These are phyloP conservation scores for Colletotrichum graminicola DNA, from an alignment of 2,329 filamentous ascomycete genomes.

Conservation along the genomic window DNA sequence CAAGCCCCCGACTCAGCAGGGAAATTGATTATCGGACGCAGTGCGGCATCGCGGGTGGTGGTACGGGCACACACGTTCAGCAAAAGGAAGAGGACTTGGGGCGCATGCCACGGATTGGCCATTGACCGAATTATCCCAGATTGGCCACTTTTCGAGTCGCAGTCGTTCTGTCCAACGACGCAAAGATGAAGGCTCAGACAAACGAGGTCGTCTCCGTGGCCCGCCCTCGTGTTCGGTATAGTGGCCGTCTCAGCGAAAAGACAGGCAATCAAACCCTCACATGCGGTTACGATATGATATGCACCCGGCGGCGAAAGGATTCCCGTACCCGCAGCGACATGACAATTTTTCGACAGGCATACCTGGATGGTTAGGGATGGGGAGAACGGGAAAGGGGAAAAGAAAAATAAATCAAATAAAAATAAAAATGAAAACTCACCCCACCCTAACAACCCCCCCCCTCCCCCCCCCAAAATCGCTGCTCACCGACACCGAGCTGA, in stretches of 20 bases:
- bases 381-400: background rate
- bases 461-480: background rate
- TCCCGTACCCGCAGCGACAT: conserved; percentile 5
- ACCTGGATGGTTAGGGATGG: conserved; percentile 1
- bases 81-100: background rate
- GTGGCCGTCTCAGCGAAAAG: background rate
- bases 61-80: conserved; percentile 7
- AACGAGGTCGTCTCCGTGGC: conserved; percentile 11
- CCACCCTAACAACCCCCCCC: too few relatives aligned
- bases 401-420: background rate
- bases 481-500: background rate
- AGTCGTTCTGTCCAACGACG: conserved; percentile 8
- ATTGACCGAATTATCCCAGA: conserved; percentile 12
- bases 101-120: conserved; percentile 19
- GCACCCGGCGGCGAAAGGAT: conserved; percentile 9
- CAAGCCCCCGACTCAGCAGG: conserved; percentile 18
- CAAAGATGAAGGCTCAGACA: conserved; percentile 5
- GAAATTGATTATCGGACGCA: conserved; percentile 32
- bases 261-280: background rate
- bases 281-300: background rate
- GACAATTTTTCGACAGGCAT: conserved; percentile 11
- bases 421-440: background rate
- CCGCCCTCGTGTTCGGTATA: conserved; percentile 29
- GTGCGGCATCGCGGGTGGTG: conserved; percentile 20
- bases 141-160: background rate